These are phyloP conservation scores for Neodidymelliopsis sp. DNA, from an alignment of 2,329 filamentous ascomycete genomes.

Conservation along the genomic window DNA sequence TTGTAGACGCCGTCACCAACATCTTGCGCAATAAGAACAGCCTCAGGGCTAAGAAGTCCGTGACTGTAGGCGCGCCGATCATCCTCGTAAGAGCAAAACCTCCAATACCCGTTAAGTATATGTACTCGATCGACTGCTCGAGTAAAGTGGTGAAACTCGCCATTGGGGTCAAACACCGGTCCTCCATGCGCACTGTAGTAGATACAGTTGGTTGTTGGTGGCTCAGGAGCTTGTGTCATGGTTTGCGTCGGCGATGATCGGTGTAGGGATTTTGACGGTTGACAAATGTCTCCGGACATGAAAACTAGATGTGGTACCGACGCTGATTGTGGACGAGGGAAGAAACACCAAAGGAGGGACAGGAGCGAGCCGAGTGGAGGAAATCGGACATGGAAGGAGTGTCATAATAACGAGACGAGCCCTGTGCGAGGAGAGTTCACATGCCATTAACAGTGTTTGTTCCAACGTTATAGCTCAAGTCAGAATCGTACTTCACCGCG, in stretches of 20 bases:
- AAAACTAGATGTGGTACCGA: not conserved
- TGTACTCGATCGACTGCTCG: conserved; percentile 8
- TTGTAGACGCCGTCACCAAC: conserved; percentile 12
- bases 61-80: conserved; percentile 21
- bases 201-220: not conserved
- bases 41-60: conserved; percentile 25
- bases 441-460: too few species aligned
- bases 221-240: not conserved
- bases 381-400: too few species aligned
- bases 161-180: conserved; percentile 1
- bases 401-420: too few species aligned
- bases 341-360: too few species aligned
- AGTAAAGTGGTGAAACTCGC: conserved; percentile 21
- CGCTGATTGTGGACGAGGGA: too few species aligned
- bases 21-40: conserved; percentile 23
- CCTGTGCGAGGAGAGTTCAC: too few species aligned
- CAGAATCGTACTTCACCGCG: too few species aligned
- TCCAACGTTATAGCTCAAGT: too few species aligned
- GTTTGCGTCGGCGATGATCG: not conserved
- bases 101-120: conserved; percentile 23
- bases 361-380: too few species aligned
- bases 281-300: not conserved
- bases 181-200: conserved; percentile 21
- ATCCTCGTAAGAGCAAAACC: conserved; percentile 21
- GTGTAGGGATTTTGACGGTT: not conserved